Evolutionary conservation across 495 filamentous ascomycete species (phyloP).

Genomic region (Penicilliopsis zonata): DNA sequence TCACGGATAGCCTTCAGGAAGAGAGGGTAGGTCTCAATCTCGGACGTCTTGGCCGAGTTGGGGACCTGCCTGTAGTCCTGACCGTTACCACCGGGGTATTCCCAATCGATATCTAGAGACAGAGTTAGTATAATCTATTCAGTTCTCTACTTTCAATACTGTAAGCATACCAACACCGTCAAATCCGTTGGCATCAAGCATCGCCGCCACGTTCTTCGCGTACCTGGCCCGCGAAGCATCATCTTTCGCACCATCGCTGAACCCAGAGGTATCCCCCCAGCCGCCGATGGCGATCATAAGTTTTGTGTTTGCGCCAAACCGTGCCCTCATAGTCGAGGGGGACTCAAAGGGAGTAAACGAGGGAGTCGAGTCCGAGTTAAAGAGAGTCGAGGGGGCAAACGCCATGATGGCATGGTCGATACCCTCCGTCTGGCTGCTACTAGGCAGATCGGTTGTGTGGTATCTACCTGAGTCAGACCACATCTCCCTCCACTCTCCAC

Average conservation of each 20-base stretch:
- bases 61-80: conserved; percentile 59
- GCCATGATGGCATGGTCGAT: conserved; percentile 52
- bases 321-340: conserved; percentile 40
- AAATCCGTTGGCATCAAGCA: conserved; percentile 49
- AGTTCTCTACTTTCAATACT: too few relatives aligned
- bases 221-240: conserved; percentile 41
- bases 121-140: conserved; percentile 3
- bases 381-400: conserved; percentile 49
- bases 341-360: conserved; percentile 48
- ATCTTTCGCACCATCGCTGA: conserved; percentile 43
- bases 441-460: conserved; percentile 17
- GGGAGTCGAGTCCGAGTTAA: conserved; percentile 39
- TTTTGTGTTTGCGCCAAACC: conserved; percentile 47
- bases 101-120: conserved; percentile 67
- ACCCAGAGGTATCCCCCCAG: conserved; percentile 59
- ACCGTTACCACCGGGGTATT: conserved; percentile 71
- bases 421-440: conserved; percentile 12
- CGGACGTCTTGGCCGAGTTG: conserved; percentile 46
- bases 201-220: conserved; percentile 49
- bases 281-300: conserved; percentile 63
- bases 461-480: too few relatives aligned
- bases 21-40: conserved; percentile 52
- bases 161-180: conserved; percentile 43
- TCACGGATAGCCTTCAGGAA: conserved; percentile 48
- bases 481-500: too few relatives aligned